Percentiles rank a stretch among this genome's conserved stretches.
phyloP scores from a whole-genome alignment of 257 asterid genomes.

The Nicotiana sylvestris region DNA sequence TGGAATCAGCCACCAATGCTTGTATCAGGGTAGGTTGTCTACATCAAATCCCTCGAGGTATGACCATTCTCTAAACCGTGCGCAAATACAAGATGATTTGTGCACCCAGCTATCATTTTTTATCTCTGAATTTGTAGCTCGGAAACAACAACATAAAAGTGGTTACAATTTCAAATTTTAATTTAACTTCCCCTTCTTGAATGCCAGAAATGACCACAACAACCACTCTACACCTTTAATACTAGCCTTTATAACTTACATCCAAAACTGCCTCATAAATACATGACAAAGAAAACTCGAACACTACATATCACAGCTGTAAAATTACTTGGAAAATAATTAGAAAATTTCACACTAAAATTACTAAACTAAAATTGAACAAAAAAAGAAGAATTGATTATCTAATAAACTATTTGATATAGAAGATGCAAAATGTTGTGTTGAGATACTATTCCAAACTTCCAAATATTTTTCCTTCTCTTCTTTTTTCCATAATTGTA shows the following conservation, averaged over 20 bases:
- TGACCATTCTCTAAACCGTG: no score
- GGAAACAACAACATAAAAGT: neutral
- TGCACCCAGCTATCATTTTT: no score
- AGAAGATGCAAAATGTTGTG: slow-evolving; percentile 6
- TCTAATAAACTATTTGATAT: neutral
- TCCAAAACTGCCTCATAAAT: slow-evolving; percentile 2
- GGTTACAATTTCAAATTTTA: neutral
- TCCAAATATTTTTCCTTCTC: neutral
- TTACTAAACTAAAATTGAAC: neutral
- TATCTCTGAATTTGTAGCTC: neutral
- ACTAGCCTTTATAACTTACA: neutral
- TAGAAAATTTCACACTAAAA: neutral
- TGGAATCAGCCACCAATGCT: no score
- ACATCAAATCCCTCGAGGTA: no score
- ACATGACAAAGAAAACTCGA: neutral
- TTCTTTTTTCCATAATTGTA: neutral
- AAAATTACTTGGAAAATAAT: neutral
- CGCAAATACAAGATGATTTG: no score
- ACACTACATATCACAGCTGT: neutral
- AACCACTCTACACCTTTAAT: neutral
- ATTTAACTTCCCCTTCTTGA: neutral
- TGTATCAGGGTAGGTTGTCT: no score
- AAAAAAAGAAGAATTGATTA: neutral
- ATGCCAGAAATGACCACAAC: slow-evolving; percentile 5
- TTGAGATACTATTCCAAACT: neutral